These are phyloP conservation scores for Ceratocystis alfenasii DNA, from an alignment of 2,329 filamentous ascomycete species.

Conservation along the genomic window DNA sequence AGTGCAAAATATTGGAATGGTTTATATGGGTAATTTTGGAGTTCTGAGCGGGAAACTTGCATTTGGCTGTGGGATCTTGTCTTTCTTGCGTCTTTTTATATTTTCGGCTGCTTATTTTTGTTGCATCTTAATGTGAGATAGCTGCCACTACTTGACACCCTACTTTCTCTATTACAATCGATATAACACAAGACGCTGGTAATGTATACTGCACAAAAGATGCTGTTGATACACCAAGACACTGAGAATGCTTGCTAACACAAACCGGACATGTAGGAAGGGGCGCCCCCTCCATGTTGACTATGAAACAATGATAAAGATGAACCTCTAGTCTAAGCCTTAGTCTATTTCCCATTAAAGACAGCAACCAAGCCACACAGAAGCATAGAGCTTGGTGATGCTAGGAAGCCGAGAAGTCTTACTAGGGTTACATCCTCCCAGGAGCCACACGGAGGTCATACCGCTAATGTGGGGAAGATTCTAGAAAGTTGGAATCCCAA, in stretches of 20 bases:
- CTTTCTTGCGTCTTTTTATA: neutral
- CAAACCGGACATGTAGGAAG: neutral
- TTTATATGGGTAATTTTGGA: conserved; percentile 5
- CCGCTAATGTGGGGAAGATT: conserved; percentile 16
- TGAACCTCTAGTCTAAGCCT: neutral
- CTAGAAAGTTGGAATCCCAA: conserved; percentile 16
- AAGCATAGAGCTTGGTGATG: neutral
- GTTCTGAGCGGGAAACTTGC: neutral
- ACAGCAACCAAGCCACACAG: neutral
- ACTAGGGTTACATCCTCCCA: conserved; percentile 1
- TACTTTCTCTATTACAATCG: no score
- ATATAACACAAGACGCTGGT: no score
- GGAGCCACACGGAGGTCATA: neutral
- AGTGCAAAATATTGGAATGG: neutral
- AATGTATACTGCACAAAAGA: no score
- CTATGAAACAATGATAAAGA: neutral
- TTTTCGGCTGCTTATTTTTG: neutral
- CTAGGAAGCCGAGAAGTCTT: neutral
- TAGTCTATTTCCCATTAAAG: neutral
- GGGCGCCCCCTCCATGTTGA: neutral
- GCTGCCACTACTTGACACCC: no score
- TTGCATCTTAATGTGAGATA: no score
- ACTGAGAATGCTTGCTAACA: neutral
- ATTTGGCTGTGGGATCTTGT: neutral
- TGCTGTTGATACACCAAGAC: no score